Evolutionary conservation across 2,329 filamentous ascomycete species (phyloP), one percentile per base, ranked within the genome.

Genomic region (Calcarisporium arbuscula): DNA sequence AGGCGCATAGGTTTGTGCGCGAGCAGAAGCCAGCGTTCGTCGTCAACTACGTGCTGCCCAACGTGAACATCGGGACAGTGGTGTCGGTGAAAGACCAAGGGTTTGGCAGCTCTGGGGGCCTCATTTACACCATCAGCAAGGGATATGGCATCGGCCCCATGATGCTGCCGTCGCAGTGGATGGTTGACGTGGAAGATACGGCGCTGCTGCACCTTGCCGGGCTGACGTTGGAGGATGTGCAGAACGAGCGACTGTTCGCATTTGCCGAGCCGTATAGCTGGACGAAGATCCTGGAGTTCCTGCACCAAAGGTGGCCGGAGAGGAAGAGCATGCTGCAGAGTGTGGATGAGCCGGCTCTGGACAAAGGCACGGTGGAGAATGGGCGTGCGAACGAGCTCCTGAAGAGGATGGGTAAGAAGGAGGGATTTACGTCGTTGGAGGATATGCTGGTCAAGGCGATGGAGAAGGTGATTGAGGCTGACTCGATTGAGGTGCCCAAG

Each of bases 201-300:
- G 74, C 70, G 0, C 54, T 65, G 0, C 49, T 80, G 0, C 73
- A 78, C 26, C 57, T 77, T 4, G 65, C 68, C 4, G 74, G 67
- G 0, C 53, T 71, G 7, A 55, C 74, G 0, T 55, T 72, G 16
- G 55, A 60, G 0, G 54, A 60, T 1, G 60, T 76, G 0, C 40
- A 53, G 3, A 59, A 60, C 0, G 65, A 78, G 45, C 64, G 76
- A 2, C 49, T 80, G 8, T 74, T 77, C 45, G 74, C 57, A 2
- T 74, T 70, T 34, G 70, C 67, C 0, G 54, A 60, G 2, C 61
- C 60, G 0, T 68, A 60, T 36, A 70, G 57, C 29, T 70, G 62
- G 51, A 68, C 70, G 15, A 46, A 61, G 3, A 43, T 73, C 1
- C 20, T 62, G 4, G 49, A 36, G 0, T 47, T 53, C 1, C 25